phyloP scores from a whole-genome alignment of 202 grass and related monocot species.

The Eragrostis tef region DNA sequence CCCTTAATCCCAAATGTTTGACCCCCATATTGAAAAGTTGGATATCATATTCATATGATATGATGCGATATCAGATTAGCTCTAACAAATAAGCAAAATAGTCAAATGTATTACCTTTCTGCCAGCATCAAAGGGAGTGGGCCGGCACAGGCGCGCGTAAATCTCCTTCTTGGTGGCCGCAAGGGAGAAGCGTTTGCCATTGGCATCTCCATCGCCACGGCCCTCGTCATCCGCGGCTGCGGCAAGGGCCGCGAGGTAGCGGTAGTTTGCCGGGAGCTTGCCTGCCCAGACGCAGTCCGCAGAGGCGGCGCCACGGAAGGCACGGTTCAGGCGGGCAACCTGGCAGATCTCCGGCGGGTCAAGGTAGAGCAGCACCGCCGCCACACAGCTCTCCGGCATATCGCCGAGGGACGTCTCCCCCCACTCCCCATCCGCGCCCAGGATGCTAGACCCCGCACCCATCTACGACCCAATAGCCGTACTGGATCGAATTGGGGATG shows the following conservation, averaged over 20 bases:
- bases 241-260: constrained; percentile 56
- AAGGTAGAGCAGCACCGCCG: constrained; percentile 72
- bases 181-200: constrained; percentile 42
- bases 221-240: constrained; percentile 49
- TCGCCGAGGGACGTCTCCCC: constrained; percentile 68
- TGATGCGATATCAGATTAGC: background rate
- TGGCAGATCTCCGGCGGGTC: constrained; percentile 79
- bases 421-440: constrained; percentile 57
- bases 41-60: constrained; percentile 8
- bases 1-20: background rate
- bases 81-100: constrained; percentile 7
- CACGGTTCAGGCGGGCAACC: constrained; percentile 66
- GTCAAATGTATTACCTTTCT: constrained; percentile 59
- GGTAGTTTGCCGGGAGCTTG: constrained; percentile 77
- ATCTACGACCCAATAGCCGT: constrained; percentile 46
- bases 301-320: constrained; percentile 73
- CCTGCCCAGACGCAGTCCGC: constrained; percentile 74
- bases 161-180: constrained; percentile 66
- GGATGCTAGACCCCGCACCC: constrained; percentile 74
- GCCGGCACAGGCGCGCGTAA: constrained; percentile 72
- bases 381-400: constrained; percentile 89
- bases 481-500: constrained; percentile 24
- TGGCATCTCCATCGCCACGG: constrained; percentile 32
- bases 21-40: background rate
- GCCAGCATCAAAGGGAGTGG: constrained; percentile 60